These are phyloP conservation scores for Chlorella sp. DNA, from an alignment of 139 green algal species.

Conservation along the genomic window DNA sequence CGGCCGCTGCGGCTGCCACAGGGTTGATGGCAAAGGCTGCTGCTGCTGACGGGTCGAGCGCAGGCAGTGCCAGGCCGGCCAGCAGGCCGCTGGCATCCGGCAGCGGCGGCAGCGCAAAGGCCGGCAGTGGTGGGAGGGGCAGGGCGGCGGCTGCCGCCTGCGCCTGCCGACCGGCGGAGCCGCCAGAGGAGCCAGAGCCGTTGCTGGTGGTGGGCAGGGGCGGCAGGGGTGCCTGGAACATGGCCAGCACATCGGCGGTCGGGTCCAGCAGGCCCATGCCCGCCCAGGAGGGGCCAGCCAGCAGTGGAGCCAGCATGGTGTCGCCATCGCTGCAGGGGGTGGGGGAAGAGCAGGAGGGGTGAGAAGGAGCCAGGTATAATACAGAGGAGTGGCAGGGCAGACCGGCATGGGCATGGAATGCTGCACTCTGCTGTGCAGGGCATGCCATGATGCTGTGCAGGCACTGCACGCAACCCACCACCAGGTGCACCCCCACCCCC, in stretches of 20 bases:
- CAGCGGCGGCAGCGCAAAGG: conserved; percentile 17
- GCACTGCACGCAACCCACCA: too few relatives aligned
- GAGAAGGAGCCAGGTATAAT: not conserved
- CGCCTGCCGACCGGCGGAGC: not conserved
- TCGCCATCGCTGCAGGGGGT: conserved; percentile 8
- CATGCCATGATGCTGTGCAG: too few relatives aligned
- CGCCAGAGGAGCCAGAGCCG: not conserved
- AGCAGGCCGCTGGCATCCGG: not conserved
- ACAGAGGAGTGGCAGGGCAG: too few relatives aligned
- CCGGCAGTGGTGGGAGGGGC: not conserved
- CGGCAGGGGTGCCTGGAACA: conserved; percentile 23
- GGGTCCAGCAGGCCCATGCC: conserved; percentile 8
- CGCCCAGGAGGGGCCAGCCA: not conserved
- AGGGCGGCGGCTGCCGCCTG: conserved; percentile 1
- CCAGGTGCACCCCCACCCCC: too few relatives aligned
- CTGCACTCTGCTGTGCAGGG: too few relatives aligned
- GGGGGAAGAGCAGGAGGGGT: not conserved
- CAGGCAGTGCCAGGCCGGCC: not conserved
- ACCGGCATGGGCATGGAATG: too few relatives aligned
- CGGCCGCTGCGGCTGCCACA: not conserved
- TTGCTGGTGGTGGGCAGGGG: not conserved
- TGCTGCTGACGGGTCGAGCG: not conserved
- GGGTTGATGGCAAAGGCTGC: conserved; percentile 9
- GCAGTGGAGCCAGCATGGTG: not conserved
- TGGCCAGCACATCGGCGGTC: conserved; percentile 16